phyloP scores from a whole-genome alignment of 768 basidiomycete genomes.

The Melanogaster broomeanus region DNA sequence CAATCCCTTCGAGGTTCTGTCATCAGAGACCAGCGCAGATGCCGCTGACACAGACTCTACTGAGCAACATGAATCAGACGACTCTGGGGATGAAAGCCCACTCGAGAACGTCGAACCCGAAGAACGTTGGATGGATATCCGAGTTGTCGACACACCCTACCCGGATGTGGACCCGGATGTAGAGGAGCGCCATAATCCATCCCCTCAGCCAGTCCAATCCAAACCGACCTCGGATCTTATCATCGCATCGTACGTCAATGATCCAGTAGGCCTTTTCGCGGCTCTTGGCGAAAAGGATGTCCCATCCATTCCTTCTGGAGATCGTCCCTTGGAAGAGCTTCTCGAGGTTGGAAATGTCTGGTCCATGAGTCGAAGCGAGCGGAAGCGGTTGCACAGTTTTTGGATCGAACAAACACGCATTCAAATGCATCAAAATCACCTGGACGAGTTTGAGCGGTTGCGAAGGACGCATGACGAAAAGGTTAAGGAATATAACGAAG shows the following conservation, averaged over 20 bases:
- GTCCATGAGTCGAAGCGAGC: conserved; percentile 54
- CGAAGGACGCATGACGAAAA: conserved; percentile 44
- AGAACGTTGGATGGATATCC: conserved; percentile 32
- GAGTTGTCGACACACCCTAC: not conserved
- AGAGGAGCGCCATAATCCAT: not conserved
- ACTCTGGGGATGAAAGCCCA: conserved; percentile 13
- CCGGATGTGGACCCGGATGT: not conserved
- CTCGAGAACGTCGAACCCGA: conserved; percentile 16
- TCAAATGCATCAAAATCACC: conserved; percentile 28
- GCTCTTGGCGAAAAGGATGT: conserved; percentile 35
- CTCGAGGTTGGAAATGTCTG: conserved; percentile 45
- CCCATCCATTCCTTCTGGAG: conserved; percentile 39
- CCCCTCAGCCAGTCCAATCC: not conserved
- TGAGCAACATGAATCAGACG: conserved; percentile 9
- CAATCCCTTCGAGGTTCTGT: conserved; percentile 20
- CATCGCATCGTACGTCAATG: conserved; percentile 19
- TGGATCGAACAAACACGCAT: conserved; percentile 50
- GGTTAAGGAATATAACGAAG: conserved; percentile 35
- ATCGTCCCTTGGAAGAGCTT: conserved; percentile 41
- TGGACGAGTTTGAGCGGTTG: conserved; percentile 44
- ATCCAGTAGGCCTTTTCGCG: conserved; percentile 38
- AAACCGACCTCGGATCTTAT: not conserved
- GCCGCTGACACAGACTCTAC: not conserved
- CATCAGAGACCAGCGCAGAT: not conserved
- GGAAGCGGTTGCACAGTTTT: conserved; percentile 40